A percentile compares a stretch with the other conserved stretches of the same genome.
Conservation (phyloP, 2,329 filamentous ascomycete genomes). For the Calonectria fujianensis region DNA sequence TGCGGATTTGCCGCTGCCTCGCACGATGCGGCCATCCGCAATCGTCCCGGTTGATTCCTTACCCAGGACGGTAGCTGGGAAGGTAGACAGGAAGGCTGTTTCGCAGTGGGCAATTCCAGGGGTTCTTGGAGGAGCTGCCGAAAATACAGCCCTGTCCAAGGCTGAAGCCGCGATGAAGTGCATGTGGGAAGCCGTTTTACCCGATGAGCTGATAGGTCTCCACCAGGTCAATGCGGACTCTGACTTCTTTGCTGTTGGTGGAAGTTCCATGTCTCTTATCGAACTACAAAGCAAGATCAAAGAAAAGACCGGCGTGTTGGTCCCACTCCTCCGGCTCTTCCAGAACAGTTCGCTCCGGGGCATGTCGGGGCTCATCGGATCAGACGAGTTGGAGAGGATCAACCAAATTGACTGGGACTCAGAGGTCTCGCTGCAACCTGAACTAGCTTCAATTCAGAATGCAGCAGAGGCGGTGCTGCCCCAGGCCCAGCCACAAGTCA, state of each 20-base stretch:
- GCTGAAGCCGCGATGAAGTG: slow-evolving; percentile 31
- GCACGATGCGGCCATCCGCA: slow-evolving; percentile 59
- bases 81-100: slow-evolving; percentile 57
- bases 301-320: not conserved
- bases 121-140: too few relatives aligned
- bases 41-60: slow-evolving; percentile 54
- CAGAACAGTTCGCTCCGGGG: slow-evolving; percentile 6
- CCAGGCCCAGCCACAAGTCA: not conserved
- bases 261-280: slow-evolving; percentile 25
- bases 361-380: slow-evolving; percentile 8
- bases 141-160: slow-evolving; percentile 7
- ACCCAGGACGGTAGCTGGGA: slow-evolving; percentile 56
- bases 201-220: slow-evolving; percentile 40
- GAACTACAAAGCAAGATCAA: slow-evolving; percentile 10
- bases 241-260: slow-evolving; percentile 23
- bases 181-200: slow-evolving; percentile 45
- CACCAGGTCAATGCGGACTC: slow-evolving; percentile 35
- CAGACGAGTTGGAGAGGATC: not conserved
- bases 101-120: slow-evolving; percentile 48
- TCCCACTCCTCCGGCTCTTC: slow-evolving; percentile 15
- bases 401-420: slow-evolving; percentile 18
- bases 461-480: not conserved
- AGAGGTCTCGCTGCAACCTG: not conserved
- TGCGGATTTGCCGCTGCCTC: slow-evolving; percentile 52
- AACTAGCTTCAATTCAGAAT: not conserved